A percentile compares a stretch with the other conserved stretches of the same genome.
phyloP scores from a whole-genome alignment of 495 filamentous ascomycete species.

The Penicillium riverlandense region DNA sequence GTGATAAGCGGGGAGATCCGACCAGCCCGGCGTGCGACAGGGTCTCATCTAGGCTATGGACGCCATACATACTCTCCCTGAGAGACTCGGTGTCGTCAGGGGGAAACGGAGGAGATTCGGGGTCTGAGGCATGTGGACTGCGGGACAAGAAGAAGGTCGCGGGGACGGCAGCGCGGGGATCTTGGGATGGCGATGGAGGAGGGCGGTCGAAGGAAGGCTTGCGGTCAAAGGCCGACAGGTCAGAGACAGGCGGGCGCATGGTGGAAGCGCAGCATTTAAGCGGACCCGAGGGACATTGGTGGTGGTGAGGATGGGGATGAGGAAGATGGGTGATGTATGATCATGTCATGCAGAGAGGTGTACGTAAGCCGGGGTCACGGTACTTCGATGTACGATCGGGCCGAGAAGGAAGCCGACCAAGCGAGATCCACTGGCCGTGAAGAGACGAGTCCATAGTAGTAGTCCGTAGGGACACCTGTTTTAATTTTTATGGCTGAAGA shows the following conservation, averaged over 20 bases:
- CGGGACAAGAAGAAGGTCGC: slow-evolving; percentile 43
- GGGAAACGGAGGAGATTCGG: slow-evolving; percentile 15
- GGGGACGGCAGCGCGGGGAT: slow-evolving; percentile 33
- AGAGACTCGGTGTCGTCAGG: slow-evolving; percentile 12
- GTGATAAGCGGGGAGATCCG: slow-evolving; percentile 3
- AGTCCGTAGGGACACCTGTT: too few relatives aligned
- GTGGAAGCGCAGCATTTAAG: slow-evolving; percentile 4
- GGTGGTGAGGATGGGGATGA: too few relatives aligned
- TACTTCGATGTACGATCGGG: too few relatives aligned
- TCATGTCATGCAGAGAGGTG: background rate
- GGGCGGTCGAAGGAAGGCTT: slow-evolving; percentile 27
- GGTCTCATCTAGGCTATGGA: slow-evolving; percentile 56
- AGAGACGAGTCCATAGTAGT: too few relatives aligned
- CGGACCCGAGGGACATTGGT: too few relatives aligned
- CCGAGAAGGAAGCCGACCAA: too few relatives aligned
- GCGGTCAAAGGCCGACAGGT: slow-evolving; percentile 20
- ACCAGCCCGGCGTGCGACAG: slow-evolving; percentile 22
- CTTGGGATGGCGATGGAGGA: slow-evolving; percentile 25
- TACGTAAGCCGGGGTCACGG: slow-evolving; percentile 1
- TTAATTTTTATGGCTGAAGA: too few relatives aligned
- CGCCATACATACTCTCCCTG: slow-evolving; percentile 49
- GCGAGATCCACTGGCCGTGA: too few relatives aligned
- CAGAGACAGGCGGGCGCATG: slow-evolving; percentile 36
- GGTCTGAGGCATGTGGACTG: slow-evolving; percentile 18
- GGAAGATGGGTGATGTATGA: slow-evolving; percentile 1